These are phyloP conservation scores for Tylopilus plumbeoviolaceoides DNA, from an alignment of 768 basidiomycete species.

Conservation along the genomic window DNA sequence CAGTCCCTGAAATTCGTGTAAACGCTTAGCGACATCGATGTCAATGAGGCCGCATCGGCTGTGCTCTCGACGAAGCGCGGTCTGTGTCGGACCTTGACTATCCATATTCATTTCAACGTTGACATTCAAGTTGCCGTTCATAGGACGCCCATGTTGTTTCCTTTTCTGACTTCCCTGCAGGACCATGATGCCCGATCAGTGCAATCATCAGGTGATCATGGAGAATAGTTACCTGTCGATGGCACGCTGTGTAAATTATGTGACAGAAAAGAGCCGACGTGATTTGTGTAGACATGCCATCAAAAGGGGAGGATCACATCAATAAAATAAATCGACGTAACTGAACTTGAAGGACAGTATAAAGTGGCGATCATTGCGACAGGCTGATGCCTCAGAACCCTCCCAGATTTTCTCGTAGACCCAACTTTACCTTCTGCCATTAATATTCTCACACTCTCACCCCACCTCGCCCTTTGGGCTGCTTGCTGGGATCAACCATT, in stretches of 20 bases:
- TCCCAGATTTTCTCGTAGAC: constrained; percentile 23
- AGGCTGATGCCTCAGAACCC: not conserved
- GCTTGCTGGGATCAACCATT: constrained; percentile 9
- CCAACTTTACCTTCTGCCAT: not conserved
- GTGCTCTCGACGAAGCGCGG: constrained; percentile 16
- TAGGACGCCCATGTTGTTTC: constrained; percentile 11
- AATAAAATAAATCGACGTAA: constrained; percentile 6
- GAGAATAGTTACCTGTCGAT: not conserved
- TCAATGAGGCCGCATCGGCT: constrained; percentile 24
- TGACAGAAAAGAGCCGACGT: constrained; percentile 19
- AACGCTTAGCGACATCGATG: constrained; percentile 7
- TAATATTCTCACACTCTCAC: not conserved
- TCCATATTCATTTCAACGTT: constrained; percentile 15
- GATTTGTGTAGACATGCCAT: constrained; percentile 8
- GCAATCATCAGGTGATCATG: constrained; percentile 19
- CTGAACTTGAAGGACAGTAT: constrained; percentile 9
- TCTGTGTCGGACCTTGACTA: constrained; percentile 17
- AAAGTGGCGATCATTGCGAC: constrained; percentile 11
- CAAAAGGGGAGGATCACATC: constrained; percentile 4
- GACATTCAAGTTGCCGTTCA: constrained; percentile 13
- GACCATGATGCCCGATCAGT: constrained; percentile 24
- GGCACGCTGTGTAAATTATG: constrained; percentile 15
- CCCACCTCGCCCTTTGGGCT: constrained; percentile 1
- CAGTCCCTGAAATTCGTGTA: constrained; percentile 23
- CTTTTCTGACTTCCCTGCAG: constrained; percentile 25